phyloP scores from a whole-genome alignment of 495 filamentous ascomycete genomes.

The Penicillium bialowiezense region DNA sequence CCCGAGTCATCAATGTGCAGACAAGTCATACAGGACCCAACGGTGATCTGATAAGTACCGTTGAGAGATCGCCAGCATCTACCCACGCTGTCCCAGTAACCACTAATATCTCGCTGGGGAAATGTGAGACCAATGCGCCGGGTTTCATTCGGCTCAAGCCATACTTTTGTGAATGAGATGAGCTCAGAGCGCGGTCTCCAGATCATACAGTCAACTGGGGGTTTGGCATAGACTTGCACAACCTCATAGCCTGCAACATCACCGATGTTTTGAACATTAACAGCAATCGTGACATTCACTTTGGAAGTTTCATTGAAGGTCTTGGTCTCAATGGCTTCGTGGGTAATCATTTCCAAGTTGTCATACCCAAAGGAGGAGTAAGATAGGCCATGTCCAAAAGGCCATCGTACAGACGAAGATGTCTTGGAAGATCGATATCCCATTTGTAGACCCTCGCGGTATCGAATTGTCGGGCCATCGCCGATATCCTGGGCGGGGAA shows the following conservation, averaged over 20 bases:
- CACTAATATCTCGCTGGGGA: slow-evolving; percentile 1
- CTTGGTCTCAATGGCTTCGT: background rate
- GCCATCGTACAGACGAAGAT: slow-evolving; percentile 24
- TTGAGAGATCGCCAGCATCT: slow-evolving; percentile 1
- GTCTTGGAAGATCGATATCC: slow-evolving; percentile 30
- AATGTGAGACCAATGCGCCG: background rate
- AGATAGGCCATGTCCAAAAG: slow-evolving; percentile 38
- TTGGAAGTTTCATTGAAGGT: background rate
- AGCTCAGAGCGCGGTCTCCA: slow-evolving; percentile 1
- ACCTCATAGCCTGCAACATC: background rate
- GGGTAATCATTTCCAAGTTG: background rate
- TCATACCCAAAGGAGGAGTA: slow-evolving; percentile 33
- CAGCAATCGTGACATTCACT: background rate
- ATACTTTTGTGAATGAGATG: background rate
- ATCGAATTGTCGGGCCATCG: background rate
- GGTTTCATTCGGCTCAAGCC: slow-evolving; percentile 1
- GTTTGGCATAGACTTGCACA: background rate
- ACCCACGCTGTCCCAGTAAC: background rate
- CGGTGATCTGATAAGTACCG: background rate
- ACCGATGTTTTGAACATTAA: slow-evolving; percentile 2
- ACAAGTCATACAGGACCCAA: background rate
- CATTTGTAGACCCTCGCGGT: slow-evolving; percentile 27
- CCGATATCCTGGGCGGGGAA: slow-evolving; percentile 3
- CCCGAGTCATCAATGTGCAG: background rate
- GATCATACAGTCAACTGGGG: background rate